Evolutionary conservation across 257 asterid genomes (phyloP).

Genomic region (Avicennia marina): DNA sequence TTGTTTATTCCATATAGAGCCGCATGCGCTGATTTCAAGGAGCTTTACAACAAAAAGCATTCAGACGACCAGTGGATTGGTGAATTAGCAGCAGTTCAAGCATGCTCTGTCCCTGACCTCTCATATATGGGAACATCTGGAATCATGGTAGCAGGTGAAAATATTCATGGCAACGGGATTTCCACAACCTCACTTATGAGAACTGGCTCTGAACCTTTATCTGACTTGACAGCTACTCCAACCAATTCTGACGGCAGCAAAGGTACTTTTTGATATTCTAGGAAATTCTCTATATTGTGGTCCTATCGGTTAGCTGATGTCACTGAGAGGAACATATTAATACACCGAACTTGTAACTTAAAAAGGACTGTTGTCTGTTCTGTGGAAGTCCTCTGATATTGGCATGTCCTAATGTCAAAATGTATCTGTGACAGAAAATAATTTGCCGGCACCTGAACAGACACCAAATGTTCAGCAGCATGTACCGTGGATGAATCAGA

Average conservation of each 20-base stretch:
- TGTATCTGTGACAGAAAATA: slow-evolving; percentile 38
- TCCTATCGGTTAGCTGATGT: too few species aligned
- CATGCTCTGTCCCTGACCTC: slow-evolving; percentile 45
- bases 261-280: slow-evolving; percentile 29
- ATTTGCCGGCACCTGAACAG: slow-evolving; percentile 34
- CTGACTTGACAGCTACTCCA: slow-evolving; percentile 29
- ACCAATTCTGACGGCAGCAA: slow-evolving; percentile 38
- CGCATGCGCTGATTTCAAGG: slow-evolving; percentile 74
- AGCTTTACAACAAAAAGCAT: slow-evolving; percentile 71
- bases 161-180: slow-evolving; percentile 21
- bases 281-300: too few species aligned
- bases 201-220: slow-evolving; percentile 38
- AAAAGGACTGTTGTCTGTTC: too few species aligned
- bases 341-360: neutral
- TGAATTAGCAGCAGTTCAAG: slow-evolving; percentile 82
- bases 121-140: slow-evolving; percentile 55
- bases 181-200: slow-evolving; percentile 22
- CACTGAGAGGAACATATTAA: neutral
- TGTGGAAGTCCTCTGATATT: too few species aligned
- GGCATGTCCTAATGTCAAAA: slow-evolving; percentile 2
- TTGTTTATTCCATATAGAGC: slow-evolving; percentile 36
- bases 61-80: slow-evolving; percentile 81
- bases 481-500: slow-evolving; percentile 77
- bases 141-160: slow-evolving; percentile 53
- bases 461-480: slow-evolving; percentile 49